Evolutionary conservation across 73 alveolate genomes (phyloP), one percentile per base, ranked within the genome.

Genomic region (Strombidium stylifer): DNA sequence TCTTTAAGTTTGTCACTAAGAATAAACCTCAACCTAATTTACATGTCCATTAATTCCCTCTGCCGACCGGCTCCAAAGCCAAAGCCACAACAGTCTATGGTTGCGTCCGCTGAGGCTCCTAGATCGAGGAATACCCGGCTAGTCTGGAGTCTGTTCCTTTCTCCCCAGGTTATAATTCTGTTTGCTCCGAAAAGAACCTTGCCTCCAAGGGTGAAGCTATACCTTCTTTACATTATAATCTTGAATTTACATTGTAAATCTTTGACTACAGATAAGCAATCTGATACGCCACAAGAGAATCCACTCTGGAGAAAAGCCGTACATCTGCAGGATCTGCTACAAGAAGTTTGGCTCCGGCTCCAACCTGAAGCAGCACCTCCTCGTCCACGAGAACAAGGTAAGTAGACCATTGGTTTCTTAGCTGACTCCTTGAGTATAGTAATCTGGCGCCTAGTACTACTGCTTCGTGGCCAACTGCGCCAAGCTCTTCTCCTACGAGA

Each of bases 281-380:
- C 25, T 74, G 34, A 74, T 74, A 2, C 11, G 87, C 10, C 87
- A 74, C 48, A 67, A 74, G 42, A 74, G 87, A 51, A 74, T 74
- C 10, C 87, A 74, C 20, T 62, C 87, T 0, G 87, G 87, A 1
- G 74, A 62, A 14, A 74, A 74, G 39, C 87, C 87, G 2, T 74
- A 74, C 24, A 21, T n/a, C 14, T 74, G 87, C 50, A 49, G 40
- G 1, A n/a, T 37, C 19, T 74, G 87, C 31, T 40, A 74, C 32
- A 74, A 74, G 58, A 27, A 53, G 8, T 74, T 74, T 64, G 87
- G 81, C 2, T 74, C 87, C 1, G 75, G 80, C 20, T 62, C 80
- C 10, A 74, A 74, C 34, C 64, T 74, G 3, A 74, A 74, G 30
- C 59, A 74, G 49, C 87, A 74, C 47, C 48, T 42, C 50, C 80